phyloP scores from a whole-genome alignment of 257 asterid species.

The Penstemon barbatus region DNA sequence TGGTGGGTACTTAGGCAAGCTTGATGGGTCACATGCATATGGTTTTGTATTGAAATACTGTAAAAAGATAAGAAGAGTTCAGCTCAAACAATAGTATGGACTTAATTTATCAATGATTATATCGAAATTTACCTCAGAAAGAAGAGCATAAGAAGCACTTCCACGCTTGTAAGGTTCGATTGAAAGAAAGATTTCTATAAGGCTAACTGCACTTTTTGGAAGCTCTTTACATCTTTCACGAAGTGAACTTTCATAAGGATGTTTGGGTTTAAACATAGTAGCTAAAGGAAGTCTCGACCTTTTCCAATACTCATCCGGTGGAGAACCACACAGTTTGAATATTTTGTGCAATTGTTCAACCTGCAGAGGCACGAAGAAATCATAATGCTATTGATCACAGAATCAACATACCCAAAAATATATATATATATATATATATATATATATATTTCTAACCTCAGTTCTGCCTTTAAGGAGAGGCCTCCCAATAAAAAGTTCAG shows the following conservation, averaged over 20 bases:
- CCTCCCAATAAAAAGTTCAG: conserved; percentile 83
- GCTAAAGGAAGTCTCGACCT: conserved; percentile 74
- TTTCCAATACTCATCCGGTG: conserved; percentile 82
- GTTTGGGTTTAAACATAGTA: conserved; percentile 84
- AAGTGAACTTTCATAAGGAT: conserved; percentile 71
- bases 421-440: no score
- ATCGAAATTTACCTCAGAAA: conserved; percentile 53
- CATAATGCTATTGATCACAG: background rate
- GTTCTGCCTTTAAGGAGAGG: conserved; percentile 93
- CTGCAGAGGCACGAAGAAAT: conserved; percentile 36
- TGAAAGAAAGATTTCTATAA: conserved; percentile 67
- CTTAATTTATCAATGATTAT: background rate
- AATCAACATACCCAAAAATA: background rate
- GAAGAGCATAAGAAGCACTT: conserved; percentile 68
- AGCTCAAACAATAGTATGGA: conserved; percentile 4
- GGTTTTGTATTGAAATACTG: conserved; percentile 80
- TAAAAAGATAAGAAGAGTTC: background rate
- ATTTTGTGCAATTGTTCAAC: conserved; percentile 94
- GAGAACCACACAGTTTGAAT: conserved; percentile 85
- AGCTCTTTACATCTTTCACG: conserved; percentile 81
- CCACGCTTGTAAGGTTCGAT: conserved; percentile 77
- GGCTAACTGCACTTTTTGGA: conserved; percentile 66
- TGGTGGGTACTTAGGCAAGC: conserved; percentile 85
- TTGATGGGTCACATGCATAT: conserved; percentile 76
- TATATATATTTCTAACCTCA: conserved; percentile 47